A percentile compares a stretch with the other conserved stretches of the same genome.
phyloP scores from a whole-genome alignment of 2,329 filamentous ascomycete genomes.

The Penicillium brasilianum region DNA sequence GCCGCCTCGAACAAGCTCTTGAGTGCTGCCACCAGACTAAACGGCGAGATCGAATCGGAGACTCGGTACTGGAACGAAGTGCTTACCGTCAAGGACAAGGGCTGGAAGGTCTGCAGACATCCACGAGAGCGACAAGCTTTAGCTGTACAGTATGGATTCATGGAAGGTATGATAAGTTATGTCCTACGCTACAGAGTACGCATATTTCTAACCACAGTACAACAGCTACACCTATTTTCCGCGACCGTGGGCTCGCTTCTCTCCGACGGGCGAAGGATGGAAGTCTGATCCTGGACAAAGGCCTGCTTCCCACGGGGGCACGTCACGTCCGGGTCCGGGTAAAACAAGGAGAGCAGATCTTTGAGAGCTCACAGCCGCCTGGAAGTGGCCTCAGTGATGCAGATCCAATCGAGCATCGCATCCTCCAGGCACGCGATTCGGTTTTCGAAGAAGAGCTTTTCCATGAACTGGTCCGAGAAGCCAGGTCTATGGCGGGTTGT shows the following conservation, averaged over 20 bases:
- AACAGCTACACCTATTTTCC: conserved; percentile 60
- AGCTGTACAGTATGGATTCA: conserved; percentile 87
- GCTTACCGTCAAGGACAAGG: conserved; percentile 76
- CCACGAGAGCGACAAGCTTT: conserved; percentile 75
- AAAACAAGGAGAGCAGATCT: conserved; percentile 60
- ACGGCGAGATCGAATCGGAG: conserved; percentile 78
- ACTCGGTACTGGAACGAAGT: conserved; percentile 89
- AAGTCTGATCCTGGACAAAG: conserved; percentile 73
- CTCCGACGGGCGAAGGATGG: conserved; percentile 77
- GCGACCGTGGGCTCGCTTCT: conserved; percentile 77
- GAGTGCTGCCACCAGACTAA: conserved; percentile 71
- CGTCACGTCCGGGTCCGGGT: conserved; percentile 72
- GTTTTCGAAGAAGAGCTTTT: conserved; percentile 75
- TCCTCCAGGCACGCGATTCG: conserved; percentile 53
- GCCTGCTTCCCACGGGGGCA: conserved; percentile 53
- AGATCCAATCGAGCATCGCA: conserved; percentile 44
- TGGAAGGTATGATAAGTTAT: conserved; percentile 63
- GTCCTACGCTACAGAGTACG: too few relatives aligned
- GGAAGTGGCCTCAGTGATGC: conserved; percentile 23
- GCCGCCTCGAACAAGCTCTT: conserved; percentile 75
- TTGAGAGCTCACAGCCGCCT: conserved; percentile 57
- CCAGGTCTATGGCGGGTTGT: conserved; percentile 71
- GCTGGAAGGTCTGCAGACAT: conserved; percentile 83
- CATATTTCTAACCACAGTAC: background rate
- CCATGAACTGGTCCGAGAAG: conserved; percentile 85